Base-by-base conservation (phyloP, 1,284 basidiomycete species). In the Megacollybia platyphylla region DNA sequence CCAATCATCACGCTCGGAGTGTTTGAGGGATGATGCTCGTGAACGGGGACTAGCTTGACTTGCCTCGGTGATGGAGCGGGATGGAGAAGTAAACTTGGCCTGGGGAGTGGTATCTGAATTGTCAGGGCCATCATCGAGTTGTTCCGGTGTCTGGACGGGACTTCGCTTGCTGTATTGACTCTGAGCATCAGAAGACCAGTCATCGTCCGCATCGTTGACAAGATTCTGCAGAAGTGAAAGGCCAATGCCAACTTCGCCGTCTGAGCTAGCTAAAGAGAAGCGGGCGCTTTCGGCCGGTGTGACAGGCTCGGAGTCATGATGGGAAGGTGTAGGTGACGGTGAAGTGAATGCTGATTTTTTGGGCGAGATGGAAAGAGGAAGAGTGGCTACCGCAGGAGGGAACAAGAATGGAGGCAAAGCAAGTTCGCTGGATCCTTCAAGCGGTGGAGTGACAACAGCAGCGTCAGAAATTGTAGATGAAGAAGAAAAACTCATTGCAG, bases 1-100 rank as follows among this genome's bases (percentile, higher is more conserved):
- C 71, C 77, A 80, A 46, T 73, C 69, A 24, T 62, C 70, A 10
- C 36, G n/a, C 20, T 37, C 20, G 20, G 11, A 17, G 11, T 11
- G 15, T 11, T 11, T n/a, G 15, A 17, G 15, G 15, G 31, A 34
- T 5, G 36, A 24, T 3, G 36, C 5, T 5, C n/a, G n/a, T 15
- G 36, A 37, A 3, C 36, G 11, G 3, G n/a, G 8, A 15, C 20
- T 24, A 20, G 10, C 36, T 15, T 17, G 36, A 9, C 10, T 15
- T 17, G 36, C 5, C 5, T 37, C 36, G 5, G n/a, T 11, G 10
- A 15, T 5, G 5, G 36, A 11, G 32, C 37, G 5, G 35, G 46
- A 34, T 35, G 41, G 20, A 36, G 47, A 26, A 37, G 18, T 17
- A 17, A 10, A 10, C n/a, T 15, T 17, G 11, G 13, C 11, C 20